A percentile compares a stretch with the other conserved stretches of the same genome.
Evolutionary conservation across 1,284 basidiomycete species (phyloP).

Genomic region (Pseudozyma thailandica): DNA sequence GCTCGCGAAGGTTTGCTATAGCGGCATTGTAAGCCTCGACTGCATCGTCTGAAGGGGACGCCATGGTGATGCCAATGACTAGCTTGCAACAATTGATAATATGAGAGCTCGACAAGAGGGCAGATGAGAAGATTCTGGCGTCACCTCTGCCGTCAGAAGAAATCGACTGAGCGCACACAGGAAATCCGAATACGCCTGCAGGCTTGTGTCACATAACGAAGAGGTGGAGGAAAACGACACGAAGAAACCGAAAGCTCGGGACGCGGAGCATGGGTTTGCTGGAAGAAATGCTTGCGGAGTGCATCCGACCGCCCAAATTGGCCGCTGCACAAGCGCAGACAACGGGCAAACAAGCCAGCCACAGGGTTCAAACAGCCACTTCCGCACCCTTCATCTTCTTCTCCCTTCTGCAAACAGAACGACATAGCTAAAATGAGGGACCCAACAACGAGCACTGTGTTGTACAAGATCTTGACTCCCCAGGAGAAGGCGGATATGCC

Average conservation of each 20-base stretch:
- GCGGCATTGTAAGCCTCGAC: slow-evolving; percentile 34
- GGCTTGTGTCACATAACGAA: slow-evolving; percentile 19
- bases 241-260: slow-evolving; percentile 6
- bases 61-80: slow-evolving; percentile 8
- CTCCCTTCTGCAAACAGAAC: neutral
- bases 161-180: neutral
- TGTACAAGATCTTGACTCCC: slow-evolving; percentile 63
- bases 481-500: slow-evolving; percentile 46
- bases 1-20: slow-evolving; percentile 20
- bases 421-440: slow-evolving; percentile 29
- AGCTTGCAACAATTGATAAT: too few relatives aligned
- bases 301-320: slow-evolving; percentile 6
- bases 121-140: neutral
- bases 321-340: neutral
- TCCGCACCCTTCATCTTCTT: neutral
- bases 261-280: too few relatives aligned
- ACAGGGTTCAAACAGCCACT: neutral
- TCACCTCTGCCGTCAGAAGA: neutral
- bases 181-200: slow-evolving; percentile 3
- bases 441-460: slow-evolving; percentile 47
- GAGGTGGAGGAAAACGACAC: slow-evolving; percentile 18
- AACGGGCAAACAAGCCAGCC: slow-evolving; percentile 9
- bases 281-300: too few relatives aligned
- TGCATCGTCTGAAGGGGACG: slow-evolving; percentile 9
- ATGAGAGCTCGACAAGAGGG: too few relatives aligned